Evolutionary conservation across 805 yeast genomes (phyloP), one percentile per base, ranked within the genome.

Genomic region (Millerago galiae): DNA sequence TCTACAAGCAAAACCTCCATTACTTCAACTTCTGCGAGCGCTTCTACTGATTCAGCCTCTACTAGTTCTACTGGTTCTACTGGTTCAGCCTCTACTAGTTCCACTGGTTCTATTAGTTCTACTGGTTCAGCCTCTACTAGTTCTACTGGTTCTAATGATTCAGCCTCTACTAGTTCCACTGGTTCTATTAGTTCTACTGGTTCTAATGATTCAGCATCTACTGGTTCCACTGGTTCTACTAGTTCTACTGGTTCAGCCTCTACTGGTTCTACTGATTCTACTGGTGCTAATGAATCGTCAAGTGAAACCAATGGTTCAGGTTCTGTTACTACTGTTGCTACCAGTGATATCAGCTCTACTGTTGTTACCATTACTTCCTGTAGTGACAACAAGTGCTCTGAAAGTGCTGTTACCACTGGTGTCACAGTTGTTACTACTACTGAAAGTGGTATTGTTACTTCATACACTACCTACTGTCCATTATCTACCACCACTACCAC

Each of bases 381-480:
- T 10, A 26, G 35, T 32, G 41, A 26, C 5, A 29, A 26, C 4
- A 26, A 9, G 10, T 38, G 41, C 16, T 11, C 34, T 21, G 29
- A 10, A 13, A 11, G 27, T 14, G 5, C 16, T 18, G 13, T 26
- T 10, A 38, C 35, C 3, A 25, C 41, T 9, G 36, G 41, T 32
- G 27, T 21, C 12, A 37, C 39, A 4, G 18, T 29, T 11, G n/a
- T 30, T 13, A 37, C 39, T 4, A 37, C 34, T 3, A 37, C 34
- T 14, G n/a, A 16, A 6, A 14, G 21, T 14, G 34, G 27, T 18
- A 8, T n/a, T 9, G 34, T 32, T 11, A 36, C 44, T 31, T 21
- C 17, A 8, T 36, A 36, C 28, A 41, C 44, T 29, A 36, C 44
- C 8, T 41, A 41, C 36, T 41, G 41, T 16, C 44, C 44, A 34